Base-by-base conservation (phyloP, 768 basidiomycete species). In the Rubroboletus satanas region DNA sequence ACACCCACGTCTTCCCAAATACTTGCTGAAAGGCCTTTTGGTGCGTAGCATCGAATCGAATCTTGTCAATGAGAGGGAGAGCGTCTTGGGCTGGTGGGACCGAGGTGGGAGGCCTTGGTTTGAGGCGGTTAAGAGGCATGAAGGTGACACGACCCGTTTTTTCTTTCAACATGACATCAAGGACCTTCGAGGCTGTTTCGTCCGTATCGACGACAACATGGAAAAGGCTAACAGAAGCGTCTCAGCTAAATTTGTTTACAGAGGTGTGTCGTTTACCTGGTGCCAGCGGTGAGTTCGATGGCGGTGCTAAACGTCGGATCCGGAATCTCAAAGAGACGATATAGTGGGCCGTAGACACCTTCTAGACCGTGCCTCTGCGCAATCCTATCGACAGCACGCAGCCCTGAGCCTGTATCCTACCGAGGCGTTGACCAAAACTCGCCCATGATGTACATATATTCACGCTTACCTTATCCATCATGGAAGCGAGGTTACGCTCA, bases 191-290 rank as follows among this genome's bases (percentile, higher is more conserved):
- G 1, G 94, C 97, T 0, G 94, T 98, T 41, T 87, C 88, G 66
- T 98, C 97, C n/a, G 81, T 90, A 68, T 99, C 96, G 56, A 98
- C 96, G 1, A 98, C 96, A 38, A 98, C 88, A 63, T 99, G 96
- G 76, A 98, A 99, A 28, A 99, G 74, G 65, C 96, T 69, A 4
- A 29, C 0, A 38, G 37, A 7, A 4, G 18, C 4, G 66, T 54
- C 17, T 57, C n/a, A 60, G 44, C 33, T 37, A 33, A 28, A 21
- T 26, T 29, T 49, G 49, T 7, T 15, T 39, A 32, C 26, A 38
- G 10, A 28, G 37, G 17, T 7, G 14, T 51, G n/a, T 9, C 23
- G 0, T 60, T 29, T 52, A 94, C 95, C 92, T 94, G 68, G 92
- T 98, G 0, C 96, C 95, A 0, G 94, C 97, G 0, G 96, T 98